These are phyloP conservation scores for Neonectria faginata DNA, from an alignment of 2,329 filamentous ascomycete genomes.

Conservation along the genomic window DNA sequence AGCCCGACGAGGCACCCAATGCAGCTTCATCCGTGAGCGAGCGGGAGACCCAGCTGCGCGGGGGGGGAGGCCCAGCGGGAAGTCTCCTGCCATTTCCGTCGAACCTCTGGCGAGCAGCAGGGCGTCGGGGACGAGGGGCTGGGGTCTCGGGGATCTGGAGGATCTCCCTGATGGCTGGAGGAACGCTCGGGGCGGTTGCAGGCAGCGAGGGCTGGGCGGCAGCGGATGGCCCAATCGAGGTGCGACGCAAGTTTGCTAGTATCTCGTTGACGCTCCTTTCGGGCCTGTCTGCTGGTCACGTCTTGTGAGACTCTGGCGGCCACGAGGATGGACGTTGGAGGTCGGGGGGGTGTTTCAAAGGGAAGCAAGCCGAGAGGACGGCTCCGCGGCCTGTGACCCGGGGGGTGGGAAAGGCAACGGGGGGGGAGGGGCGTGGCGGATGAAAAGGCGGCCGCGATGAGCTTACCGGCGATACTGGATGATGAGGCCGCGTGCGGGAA, in stretches of 20 bases:
- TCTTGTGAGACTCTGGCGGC: conserved; percentile 46
- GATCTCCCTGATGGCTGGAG: conserved; percentile 68
- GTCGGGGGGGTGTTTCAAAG: conserved; percentile 31
- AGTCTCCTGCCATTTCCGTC: conserved; percentile 62
- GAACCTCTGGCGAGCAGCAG: conserved; percentile 53
- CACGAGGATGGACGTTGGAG: conserved; percentile 42
- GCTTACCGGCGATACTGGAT: conserved; percentile 45
- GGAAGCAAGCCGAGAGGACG: conserved; percentile 45
- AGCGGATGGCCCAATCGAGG: conserved; percentile 48
- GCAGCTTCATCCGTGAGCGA: conserved; percentile 29
- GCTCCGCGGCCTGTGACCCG: conserved; percentile 14
- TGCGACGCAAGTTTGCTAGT: conserved; percentile 67
- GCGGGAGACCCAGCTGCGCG: conserved; percentile 65
- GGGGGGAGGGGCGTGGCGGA: conserved; percentile 31
- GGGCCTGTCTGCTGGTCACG: conserved; percentile 48
- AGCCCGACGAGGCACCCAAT: conserved; percentile 33
- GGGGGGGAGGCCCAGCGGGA: conserved; percentile 70
- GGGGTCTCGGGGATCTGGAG: conserved; percentile 70
- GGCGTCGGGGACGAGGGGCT: conserved; percentile 60
- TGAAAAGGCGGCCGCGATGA: conserved; percentile 14
- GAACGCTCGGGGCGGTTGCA: conserved; percentile 63
- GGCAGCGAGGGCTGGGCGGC: conserved; percentile 46
- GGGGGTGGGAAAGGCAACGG: conserved; percentile 7
- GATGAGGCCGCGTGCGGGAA: conserved; percentile 52
- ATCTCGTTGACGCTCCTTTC: conserved; percentile 68